These are phyloP conservation scores for Populus hybrid DNA, from an alignment of 441 rosid genomes.

Conservation along the genomic window DNA sequence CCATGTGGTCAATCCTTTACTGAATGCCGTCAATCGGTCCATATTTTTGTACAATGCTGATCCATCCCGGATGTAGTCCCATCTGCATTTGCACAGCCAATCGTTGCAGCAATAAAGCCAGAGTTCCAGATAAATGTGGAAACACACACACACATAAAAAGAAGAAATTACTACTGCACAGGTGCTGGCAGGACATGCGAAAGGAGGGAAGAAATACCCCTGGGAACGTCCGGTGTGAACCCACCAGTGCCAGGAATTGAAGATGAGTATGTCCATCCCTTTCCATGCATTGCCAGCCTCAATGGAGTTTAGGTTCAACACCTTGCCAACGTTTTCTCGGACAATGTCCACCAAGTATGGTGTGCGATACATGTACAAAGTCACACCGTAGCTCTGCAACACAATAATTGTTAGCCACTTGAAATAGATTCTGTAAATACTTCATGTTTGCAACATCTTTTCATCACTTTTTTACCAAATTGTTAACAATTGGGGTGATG, in stretches of 20 bases:
- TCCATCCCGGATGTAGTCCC: constrained; percentile 70
- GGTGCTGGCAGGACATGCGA: neutral
- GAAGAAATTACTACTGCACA: too few relatives aligned
- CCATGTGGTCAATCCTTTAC: constrained; percentile 77
- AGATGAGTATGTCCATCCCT: constrained; percentile 63
- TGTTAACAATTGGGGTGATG: too few relatives aligned
- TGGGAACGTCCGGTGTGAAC: constrained; percentile 75
- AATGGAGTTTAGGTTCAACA: constrained; percentile 71
- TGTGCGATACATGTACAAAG: constrained; percentile 59
- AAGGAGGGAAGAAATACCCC: constrained; percentile 39
- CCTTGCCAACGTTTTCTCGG: constrained; percentile 54
- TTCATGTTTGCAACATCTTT: neutral
- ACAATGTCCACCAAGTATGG: constrained; percentile 72
- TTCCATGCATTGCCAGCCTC: constrained; percentile 65
- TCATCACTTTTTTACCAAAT: too few relatives aligned
- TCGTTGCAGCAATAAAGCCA: neutral
- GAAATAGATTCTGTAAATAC: neutral
- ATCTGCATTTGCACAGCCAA: constrained; percentile 36
- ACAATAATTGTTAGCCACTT: constrained; percentile 1
- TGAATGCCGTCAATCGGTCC: constrained; percentile 68
- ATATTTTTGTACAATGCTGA: constrained; percentile 49
- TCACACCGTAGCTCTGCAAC: constrained; percentile 59
- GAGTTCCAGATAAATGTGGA: neutral
- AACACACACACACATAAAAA: neutral
- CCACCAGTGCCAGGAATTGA: constrained; percentile 99